Base-by-base conservation (phyloP, 2,329 filamentous ascomycete genomes). In the Stagonosporopsis chrysanthemi region DNA sequence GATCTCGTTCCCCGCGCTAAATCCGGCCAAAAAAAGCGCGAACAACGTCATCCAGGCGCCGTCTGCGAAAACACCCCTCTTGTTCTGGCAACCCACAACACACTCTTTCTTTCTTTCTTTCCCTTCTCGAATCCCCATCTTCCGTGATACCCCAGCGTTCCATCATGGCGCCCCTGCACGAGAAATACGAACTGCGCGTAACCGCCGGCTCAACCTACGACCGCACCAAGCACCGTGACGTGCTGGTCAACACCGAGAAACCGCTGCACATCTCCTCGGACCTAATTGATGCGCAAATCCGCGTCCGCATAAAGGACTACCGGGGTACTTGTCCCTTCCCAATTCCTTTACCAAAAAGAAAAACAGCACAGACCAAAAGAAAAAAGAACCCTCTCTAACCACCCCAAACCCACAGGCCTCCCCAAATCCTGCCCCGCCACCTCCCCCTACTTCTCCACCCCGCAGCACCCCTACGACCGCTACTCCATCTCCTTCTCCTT, bases 401-500 rank as follows among this genome's bases (percentile, higher is more conserved):
- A 3, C 9, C 2, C 17, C 1, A 26, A 26, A 4, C n/a, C 3
- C 35, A 14, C 53, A 84, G 90, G 92, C n/a, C 82, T 94, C n/a
- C 91, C 92, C 1, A 78, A 81, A 42, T 77, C 79, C 64, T 91
- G 90, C 1, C 90, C 91, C 0, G 71, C 78, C 4, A 89, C 89
- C 0, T 90, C 88, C 8, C 79, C 88, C 1, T 97, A 97, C 80
- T 97, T 98, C 81, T 80, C 83, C 14, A 79, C 85, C 6, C 84
- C 88, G 6, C 83, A 85, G 17, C 92, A 96, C 74, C 80, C 79
- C 22, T 80, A 82, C 61, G 93, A 97, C 76, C 90, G 92, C 73
- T 97, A 97, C 81, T 91, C 88, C 67, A 92, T 98, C 68, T 83
- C 86, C 29, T 89, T 97, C 72, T 84, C 86, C 42, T 91, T 97